Conservation (phyloP, 306 rosid species). For the Trifolium pratense region DNA sequence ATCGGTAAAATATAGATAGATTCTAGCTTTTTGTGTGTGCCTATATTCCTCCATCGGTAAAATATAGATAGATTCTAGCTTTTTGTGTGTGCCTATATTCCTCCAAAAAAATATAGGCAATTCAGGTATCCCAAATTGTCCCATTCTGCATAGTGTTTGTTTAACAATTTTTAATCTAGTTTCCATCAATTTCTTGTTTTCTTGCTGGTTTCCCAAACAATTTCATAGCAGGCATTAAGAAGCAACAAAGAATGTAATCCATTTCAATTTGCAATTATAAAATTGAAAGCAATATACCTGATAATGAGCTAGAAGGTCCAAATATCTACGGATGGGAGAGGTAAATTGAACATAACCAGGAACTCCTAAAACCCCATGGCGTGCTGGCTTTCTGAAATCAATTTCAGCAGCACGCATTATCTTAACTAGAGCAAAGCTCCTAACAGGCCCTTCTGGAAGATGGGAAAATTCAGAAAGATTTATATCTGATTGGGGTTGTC, state of each 20-base stretch:
- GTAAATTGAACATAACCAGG: conserved; percentile 98
- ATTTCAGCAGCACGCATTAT: conserved; percentile 96
- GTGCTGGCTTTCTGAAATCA: conserved; percentile 91
- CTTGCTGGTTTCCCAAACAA: not conserved
- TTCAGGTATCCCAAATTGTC: conserved; percentile 6
- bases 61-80: not conserved
- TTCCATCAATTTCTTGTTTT: conserved; percentile 4
- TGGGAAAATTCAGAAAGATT: conserved; percentile 77
- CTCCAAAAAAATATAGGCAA: not conserved
- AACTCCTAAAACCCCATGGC: conserved; percentile 88
- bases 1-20: not conserved
- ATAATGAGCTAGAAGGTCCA: conserved; percentile 96
- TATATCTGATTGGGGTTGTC: conserved; percentile 93
- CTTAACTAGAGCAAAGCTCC: conserved; percentile 84
- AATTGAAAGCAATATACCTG: conserved; percentile 58
- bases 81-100: conserved; percentile 13
- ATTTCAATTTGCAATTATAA: conserved; percentile 19
- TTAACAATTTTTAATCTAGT: conserved; percentile 14
- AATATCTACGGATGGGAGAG: conserved; percentile 96
- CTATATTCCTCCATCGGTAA: conserved; percentile 25
- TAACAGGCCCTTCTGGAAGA: conserved; percentile 99
- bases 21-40: not conserved
- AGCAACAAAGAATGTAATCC: conserved; percentile 26
- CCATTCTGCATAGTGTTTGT: conserved; percentile 21
- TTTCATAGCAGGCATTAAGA: conserved; percentile 16